Conservation (phyloP, 306 rosid species). For the Heteromeles arbutifolia region DNA sequence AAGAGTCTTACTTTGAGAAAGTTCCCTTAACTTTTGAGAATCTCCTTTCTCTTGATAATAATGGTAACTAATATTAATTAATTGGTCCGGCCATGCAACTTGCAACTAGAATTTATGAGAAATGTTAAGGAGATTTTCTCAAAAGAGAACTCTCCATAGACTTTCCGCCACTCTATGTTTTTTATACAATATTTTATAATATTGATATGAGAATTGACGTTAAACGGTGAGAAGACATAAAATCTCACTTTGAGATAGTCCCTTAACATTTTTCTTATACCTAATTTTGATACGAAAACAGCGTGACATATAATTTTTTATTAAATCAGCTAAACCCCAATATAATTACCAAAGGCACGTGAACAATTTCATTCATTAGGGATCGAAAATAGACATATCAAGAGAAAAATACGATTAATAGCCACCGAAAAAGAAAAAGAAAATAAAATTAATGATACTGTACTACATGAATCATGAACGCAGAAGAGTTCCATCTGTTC, state of each 20-base stretch:
- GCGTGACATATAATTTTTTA: background rate
- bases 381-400: constrained; percentile 33
- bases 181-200: too few species aligned
- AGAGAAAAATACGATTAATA: constrained; percentile 13
- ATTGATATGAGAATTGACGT: too few species aligned
- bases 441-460: background rate
- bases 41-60: too few species aligned
- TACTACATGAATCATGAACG: constrained; percentile 32
- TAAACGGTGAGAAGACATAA: too few species aligned
- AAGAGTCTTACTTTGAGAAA: too few species aligned
- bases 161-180: too few species aligned
- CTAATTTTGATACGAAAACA: background rate
- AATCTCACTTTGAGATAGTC: accelerated
- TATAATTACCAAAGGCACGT: constrained; percentile 29
- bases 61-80: too few species aligned
- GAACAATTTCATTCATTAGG: constrained; percentile 33
- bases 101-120: too few species aligned
- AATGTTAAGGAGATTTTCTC: too few species aligned
- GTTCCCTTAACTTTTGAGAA: too few species aligned
- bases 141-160: too few species aligned
- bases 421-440: constrained; percentile 23
- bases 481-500: constrained; percentile 37
- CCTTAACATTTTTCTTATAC: background rate
- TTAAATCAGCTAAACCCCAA: constrained; percentile 2
- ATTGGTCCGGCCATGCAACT: background rate